phyloP scores from a whole-genome alignment of 441 rosid species.

The Aquilaria agallochum region DNA sequence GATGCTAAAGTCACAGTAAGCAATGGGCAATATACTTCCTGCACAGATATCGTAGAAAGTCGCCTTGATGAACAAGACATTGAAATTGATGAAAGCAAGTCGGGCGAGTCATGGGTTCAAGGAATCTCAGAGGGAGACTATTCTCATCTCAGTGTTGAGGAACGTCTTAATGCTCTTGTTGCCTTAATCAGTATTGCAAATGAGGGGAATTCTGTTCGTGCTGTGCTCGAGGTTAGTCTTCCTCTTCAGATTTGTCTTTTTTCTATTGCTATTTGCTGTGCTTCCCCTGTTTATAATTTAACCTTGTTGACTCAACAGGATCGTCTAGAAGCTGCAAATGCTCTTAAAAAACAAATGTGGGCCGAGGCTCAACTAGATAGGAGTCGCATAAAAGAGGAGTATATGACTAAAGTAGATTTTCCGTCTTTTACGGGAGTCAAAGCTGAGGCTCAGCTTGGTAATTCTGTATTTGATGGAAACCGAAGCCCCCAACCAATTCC shows the following conservation, averaged over 20 bases:
- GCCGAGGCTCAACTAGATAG: slow-evolving; percentile 95
- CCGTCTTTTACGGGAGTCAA: slow-evolving; percentile 39
- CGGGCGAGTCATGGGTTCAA: slow-evolving; percentile 89
- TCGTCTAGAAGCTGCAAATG: slow-evolving; percentile 97
- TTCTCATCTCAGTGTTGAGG: slow-evolving; percentile 91
- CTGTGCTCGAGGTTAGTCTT: slow-evolving; percentile 80
- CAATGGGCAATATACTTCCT: slow-evolving; percentile 27
- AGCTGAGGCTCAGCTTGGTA: slow-evolving; percentile 41
- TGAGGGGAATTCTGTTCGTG: slow-evolving; percentile 91
- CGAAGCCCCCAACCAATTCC: slow-evolving; percentile 53
- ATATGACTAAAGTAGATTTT: slow-evolving; percentile 48
- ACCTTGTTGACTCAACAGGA: slow-evolving; percentile 52
- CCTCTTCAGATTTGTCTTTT: slow-evolving; percentile 13
- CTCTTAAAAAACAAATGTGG: slow-evolving; percentile 99
- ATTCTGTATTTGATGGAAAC: slow-evolving; percentile 34
- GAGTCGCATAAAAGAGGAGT: slow-evolving; percentile 80
- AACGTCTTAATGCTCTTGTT: slow-evolving; percentile 94
- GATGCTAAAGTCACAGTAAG: slow-evolving; percentile 29
- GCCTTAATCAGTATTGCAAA: slow-evolving; percentile 80
- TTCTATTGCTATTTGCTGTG: slow-evolving; percentile 13
- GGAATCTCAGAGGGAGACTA: slow-evolving; percentile 98
- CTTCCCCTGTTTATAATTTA: slow-evolving; percentile 19
- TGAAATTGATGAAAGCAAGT: slow-evolving; percentile 77
- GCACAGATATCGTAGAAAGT: slow-evolving; percentile 30
- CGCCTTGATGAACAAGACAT: slow-evolving; percentile 39